Percentiles rank a stretch among this genome's conserved stretches.
These are phyloP conservation scores for Alloascoidea africana DNA, from an alignment of 805 yeast genomes.

Conservation along the genomic window DNA sequence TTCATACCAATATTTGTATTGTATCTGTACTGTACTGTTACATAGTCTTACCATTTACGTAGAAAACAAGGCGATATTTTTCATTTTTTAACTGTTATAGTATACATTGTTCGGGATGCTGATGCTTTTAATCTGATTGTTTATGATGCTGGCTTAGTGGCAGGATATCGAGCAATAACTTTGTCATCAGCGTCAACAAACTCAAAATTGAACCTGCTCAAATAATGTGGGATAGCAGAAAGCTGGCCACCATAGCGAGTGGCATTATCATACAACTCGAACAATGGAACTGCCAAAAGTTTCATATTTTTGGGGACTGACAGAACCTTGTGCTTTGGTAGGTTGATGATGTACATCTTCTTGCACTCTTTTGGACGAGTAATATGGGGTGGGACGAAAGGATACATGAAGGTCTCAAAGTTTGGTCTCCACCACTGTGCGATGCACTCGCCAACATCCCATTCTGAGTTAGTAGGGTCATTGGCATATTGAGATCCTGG, in stretches of 20 bases:
- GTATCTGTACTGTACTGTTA: background rate
- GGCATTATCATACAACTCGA: slow-evolving; percentile 17
- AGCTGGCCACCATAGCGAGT: slow-evolving; percentile 17
- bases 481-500: slow-evolving; percentile 6
- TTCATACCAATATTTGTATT: background rate
- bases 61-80: background rate
- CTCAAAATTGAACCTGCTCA: slow-evolving; percentile 18
- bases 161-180: slow-evolving; percentile 11
- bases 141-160: slow-evolving; percentile 2
- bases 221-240: slow-evolving; percentile 20
- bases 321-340: slow-evolving; percentile 14
- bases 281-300: slow-evolving; percentile 17
- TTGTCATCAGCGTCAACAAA: slow-evolving; percentile 14
- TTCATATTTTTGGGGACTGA: slow-evolving; percentile 17
- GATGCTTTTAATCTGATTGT: no score
- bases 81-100: background rate
- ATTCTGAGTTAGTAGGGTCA: slow-evolving; percentile 10
- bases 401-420: slow-evolving; percentile 17
- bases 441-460: slow-evolving; percentile 18
- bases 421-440: slow-evolving; percentile 21
- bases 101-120: background rate
- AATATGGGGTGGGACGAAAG: slow-evolving; percentile 19
- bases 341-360: slow-evolving; percentile 15
- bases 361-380: slow-evolving; percentile 19
- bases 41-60: no score